Percentiles rank a stretch among this genome's conserved stretches.
Evolutionary conservation across 768 basidiomycete genomes (phyloP).

Genomic region (Zangia roseola): DNA sequence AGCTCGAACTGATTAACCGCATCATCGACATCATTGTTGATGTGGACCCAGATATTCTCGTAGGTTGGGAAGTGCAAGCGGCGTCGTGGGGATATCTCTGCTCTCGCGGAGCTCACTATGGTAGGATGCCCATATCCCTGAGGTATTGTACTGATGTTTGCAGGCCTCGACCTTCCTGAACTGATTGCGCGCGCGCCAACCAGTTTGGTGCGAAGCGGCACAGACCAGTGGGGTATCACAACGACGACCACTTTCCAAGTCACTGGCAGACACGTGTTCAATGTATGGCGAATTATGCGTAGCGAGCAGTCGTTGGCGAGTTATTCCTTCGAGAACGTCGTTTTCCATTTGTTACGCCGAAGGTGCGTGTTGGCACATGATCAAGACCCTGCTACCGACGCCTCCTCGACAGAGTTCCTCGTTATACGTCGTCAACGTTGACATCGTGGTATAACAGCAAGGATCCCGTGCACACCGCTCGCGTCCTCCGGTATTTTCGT

Average conservation of each 20-base stretch:
- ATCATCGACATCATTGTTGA: slow-evolving; percentile 70
- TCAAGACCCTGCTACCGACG: not conserved
- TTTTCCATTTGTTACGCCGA: slow-evolving; percentile 71
- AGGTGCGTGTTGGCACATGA: slow-evolving; percentile 47
- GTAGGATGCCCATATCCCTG: slow-evolving; percentile 33
- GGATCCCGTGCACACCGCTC: slow-evolving; percentile 51
- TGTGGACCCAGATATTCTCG: slow-evolving; percentile 87
- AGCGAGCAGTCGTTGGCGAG: slow-evolving; percentile 73
- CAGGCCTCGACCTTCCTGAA: slow-evolving; percentile 73
- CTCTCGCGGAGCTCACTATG: slow-evolving; percentile 59
- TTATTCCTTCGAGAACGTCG: slow-evolving; percentile 90
- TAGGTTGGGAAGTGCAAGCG: slow-evolving; percentile 89
- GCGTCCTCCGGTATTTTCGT: slow-evolving; percentile 61
- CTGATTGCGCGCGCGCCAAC: slow-evolving; percentile 73
- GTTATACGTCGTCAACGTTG: slow-evolving; percentile 60
- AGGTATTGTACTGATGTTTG: not conserved
- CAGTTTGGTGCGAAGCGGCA: slow-evolving; percentile 30
- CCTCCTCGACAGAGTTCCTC: slow-evolving; percentile 59
- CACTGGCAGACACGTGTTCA: slow-evolving; percentile 86
- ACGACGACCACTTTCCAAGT: slow-evolving; percentile 84
- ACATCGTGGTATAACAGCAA: slow-evolving; percentile 67
- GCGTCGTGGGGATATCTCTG: slow-evolving; percentile 89
- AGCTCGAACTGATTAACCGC: slow-evolving; percentile 79
- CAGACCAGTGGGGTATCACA: slow-evolving; percentile 67
- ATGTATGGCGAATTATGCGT: slow-evolving; percentile 91